phyloP scores from a whole-genome alignment of 306 rosid genomes.

The Vicia villosa region DNA sequence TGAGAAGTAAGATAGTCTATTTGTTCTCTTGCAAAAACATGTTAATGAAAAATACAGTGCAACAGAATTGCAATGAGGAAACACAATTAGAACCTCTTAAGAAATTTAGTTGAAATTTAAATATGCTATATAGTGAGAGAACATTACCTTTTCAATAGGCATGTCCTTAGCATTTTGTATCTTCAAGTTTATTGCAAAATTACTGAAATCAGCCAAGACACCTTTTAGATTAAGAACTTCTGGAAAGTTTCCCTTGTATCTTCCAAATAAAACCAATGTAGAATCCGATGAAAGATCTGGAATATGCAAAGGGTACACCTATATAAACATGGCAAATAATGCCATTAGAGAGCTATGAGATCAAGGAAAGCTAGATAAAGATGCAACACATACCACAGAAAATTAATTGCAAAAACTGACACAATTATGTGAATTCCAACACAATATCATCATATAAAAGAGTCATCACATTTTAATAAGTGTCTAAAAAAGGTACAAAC shows the following conservation, averaged over 20 bases:
- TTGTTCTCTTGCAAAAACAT: constrained; percentile 71
- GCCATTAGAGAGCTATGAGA: constrained; percentile 32
- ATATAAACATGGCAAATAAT: constrained; percentile 41
- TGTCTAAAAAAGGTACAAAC: background rate
- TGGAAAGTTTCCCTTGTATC: constrained; percentile 74
- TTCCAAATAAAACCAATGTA: constrained; percentile 64
- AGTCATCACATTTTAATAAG: background rate
- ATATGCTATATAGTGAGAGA: constrained; percentile 29
- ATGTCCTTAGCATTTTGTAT: constrained; percentile 61
- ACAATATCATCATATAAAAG: background rate
- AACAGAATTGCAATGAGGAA: background rate
- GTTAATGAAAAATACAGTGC: constrained; percentile 31
- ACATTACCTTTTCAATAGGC: constrained; percentile 66
- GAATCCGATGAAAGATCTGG: constrained; percentile 73
- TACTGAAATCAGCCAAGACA: constrained; percentile 60
- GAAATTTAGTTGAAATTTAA: constrained; percentile 10
- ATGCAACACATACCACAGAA: background rate
- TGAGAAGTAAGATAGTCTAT: constrained; percentile 67
- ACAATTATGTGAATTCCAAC: constrained; percentile 8
- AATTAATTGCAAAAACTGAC: background rate
- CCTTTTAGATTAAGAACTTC: constrained; percentile 60
- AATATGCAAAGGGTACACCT: constrained; percentile 65
- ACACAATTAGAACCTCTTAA: background rate
- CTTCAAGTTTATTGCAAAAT: constrained; percentile 51
- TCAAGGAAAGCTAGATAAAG: constrained; percentile 30